A percentile compares a stretch with the other conserved stretches of the same genome.
phyloP scores from a whole-genome alignment of 208 protist species.

The Trypanosoma rangeli region DNA sequence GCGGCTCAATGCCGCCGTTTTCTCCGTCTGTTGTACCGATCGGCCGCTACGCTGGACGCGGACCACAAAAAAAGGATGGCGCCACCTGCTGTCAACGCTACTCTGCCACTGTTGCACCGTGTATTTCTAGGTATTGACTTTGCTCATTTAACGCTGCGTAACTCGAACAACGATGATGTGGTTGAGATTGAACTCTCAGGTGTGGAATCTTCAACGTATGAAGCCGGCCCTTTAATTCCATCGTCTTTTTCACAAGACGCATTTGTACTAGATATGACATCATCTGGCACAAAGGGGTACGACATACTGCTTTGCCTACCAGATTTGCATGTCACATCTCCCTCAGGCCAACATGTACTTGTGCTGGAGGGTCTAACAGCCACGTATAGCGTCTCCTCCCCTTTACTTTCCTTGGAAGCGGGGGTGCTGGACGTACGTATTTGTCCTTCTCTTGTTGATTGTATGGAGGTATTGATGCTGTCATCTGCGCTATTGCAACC shows the following conservation, averaged over 20 bases:
- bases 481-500: conserved; percentile 3
- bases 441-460: conserved; percentile 21
- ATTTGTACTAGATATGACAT: conserved; percentile 21
- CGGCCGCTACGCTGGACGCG: background rate
- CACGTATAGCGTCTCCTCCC: background rate
- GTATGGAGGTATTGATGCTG: conserved; percentile 16
- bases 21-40: conserved; percentile 10
- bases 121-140: conserved; percentile 16
- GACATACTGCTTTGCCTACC: conserved; percentile 21
- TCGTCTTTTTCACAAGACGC: background rate
- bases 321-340: conserved; percentile 10
- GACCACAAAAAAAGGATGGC: background rate
- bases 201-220: conserved; percentile 5
- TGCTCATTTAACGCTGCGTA: conserved; percentile 24
- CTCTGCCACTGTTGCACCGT: background rate
- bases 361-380: conserved; percentile 3
- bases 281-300: conserved; percentile 9
- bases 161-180: conserved; percentile 23
- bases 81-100: background rate
- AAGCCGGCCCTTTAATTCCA: background rate
- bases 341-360: conserved; percentile 20
- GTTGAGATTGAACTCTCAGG: conserved; percentile 29
- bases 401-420: background rate
- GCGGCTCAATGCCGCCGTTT: conserved; percentile 3
- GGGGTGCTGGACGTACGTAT: background rate